Evolutionary conservation across 2,329 filamentous ascomycete genomes (phyloP), one percentile per base, ranked within the genome.

Genomic region (Paraconiothyrium brasiliense): DNA sequence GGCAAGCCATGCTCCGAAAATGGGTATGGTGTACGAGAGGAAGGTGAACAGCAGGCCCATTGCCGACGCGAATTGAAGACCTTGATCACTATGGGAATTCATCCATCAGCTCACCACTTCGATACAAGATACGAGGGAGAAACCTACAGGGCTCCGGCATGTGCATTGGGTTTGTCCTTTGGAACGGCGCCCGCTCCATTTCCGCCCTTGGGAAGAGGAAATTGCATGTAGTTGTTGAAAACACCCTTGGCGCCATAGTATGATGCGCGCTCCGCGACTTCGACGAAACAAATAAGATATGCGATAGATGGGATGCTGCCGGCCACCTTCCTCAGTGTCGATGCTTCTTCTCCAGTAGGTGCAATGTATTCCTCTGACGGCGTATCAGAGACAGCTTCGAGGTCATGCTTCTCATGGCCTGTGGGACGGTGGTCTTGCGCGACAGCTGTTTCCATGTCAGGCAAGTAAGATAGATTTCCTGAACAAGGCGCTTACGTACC

Each of bases 151-250:
- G 87, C 88, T 65, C 88, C 88, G 24, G 84, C 85, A 44, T 65
- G 63, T 2, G 74, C 76, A 46, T 76, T 70, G 44, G 78, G 65
- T 3, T 72, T 69, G 3, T 71, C 74, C 48, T 63, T 61, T 1
- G 73, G 63, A 20, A 72, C 71, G 32, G 76, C 76, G 46, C 77
- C 77, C 30, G 73, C 69, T 27, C 76, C 77, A 56, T 76, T 76
- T 1, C 77, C 76, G 8, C 75, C 77, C 14, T 62, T 41, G 2
- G 88, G 88, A 4, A 91, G 71, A 3, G 85, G 84, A 10, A 85
- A 84, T 67, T 90, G 85, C 69, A 90, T 84, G 67, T 85, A 90
- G 72, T 90, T 90, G 64, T 81, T 81, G 72, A 88, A 87, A 8
- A 85, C 76, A 0, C 83, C 83, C 63, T 84, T 81, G 6, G 83